Evolutionary conservation across 2,329 filamentous ascomycete genomes (phyloP), one percentile per base, ranked within the genome.

Genomic region (Pseudogymnoascus sp.): DNA sequence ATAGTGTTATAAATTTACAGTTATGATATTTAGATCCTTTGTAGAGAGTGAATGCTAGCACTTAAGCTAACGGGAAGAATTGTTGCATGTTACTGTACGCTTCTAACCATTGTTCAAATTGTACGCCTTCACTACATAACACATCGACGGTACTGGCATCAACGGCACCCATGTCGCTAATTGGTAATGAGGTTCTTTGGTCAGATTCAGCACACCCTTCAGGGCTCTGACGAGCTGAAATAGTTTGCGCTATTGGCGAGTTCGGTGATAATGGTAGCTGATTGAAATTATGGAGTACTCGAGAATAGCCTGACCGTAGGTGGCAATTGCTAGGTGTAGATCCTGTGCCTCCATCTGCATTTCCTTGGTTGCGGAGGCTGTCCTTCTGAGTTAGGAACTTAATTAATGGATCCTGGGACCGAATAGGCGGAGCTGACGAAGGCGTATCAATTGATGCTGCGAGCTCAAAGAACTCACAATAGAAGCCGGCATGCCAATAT

Each of bases 401-500:
- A 18, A 60, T 42, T n/a, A 60, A 18, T 12, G 59, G 59, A 29
- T 60, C 59, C 8, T 60, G 59, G 10, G 33, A 40, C 8, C 37
- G 8, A 40, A 18, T 33, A 35, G 35, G n/a, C 36, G 18, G 59
- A 18, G 35, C 59, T 5, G 37, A 29, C 25, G 37, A 60, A 18
- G 35, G 35, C 29, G 35, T 60, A 45, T 60, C 59, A n/a, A 60
- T 31, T 18, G 59, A 60, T 12, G 59, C 59, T 27, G 59, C 59
- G 18, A 66, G 64, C 45, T 64, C 60, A 42, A 67, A 67, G 60
- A 67, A 64, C n/a, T 66, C 63, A 15, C 64, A 59, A 25, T 67
- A 67, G 58, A 67, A 67, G 13, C 63, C 62, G 9, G 66, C 66
- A 45, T 67, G 66, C 66, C 66, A 67, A 37, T 67, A 66, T 15